These are phyloP conservation scores for Aspergillus saccharolyticus DNA, from an alignment of 495 filamentous ascomycete species.

Conservation along the genomic window DNA sequence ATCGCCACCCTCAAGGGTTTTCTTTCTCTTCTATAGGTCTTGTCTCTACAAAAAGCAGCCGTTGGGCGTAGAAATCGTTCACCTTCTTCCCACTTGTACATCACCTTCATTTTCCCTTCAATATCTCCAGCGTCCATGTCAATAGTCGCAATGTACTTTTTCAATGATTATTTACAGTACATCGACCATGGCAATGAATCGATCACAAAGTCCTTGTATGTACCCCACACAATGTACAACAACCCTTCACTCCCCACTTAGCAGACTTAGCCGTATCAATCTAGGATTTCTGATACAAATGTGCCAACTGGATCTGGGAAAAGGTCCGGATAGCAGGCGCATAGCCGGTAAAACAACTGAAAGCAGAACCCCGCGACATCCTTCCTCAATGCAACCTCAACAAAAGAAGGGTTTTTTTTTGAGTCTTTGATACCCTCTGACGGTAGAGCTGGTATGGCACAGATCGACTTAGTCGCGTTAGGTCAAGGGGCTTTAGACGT, in stretches of 20 bases:
- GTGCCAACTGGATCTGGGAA: neutral
- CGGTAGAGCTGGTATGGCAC: neutral
- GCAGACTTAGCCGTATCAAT: neutral
- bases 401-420: neutral
- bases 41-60: neutral
- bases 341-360: neutral
- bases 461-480: neutral
- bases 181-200: neutral
- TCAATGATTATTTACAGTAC: neutral
- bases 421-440: neutral
- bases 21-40: neutral
- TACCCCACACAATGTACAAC: neutral
- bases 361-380: neutral
- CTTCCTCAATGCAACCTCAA: neutral
- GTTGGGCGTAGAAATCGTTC: neutral
- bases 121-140: neutral
- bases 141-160: neutral
- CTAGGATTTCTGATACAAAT: neutral
- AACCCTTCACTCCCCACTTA: neutral
- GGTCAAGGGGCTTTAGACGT: conserved; percentile 11
- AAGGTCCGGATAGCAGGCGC: neutral
- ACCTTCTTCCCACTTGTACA: neutral
- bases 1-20: neutral
- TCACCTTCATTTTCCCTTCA: neutral
- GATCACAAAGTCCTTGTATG: neutral